Conservation (phyloP, 495 filamentous ascomycete species). For the Neurospora sp. region DNA sequence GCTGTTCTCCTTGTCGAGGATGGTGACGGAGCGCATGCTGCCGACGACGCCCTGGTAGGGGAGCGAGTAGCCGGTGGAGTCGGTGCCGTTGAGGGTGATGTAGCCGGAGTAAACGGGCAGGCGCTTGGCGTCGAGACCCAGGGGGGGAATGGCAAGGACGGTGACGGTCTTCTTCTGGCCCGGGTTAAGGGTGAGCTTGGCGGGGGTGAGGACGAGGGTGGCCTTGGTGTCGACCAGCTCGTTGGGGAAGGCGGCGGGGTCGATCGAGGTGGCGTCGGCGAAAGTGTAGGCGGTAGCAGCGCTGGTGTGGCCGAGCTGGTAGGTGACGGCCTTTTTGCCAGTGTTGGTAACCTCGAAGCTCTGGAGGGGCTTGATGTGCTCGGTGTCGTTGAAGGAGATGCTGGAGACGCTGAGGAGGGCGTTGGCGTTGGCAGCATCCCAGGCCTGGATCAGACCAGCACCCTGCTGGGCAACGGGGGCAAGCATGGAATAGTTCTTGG, state of each 20-base stretch:
- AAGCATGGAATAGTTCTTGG: conserved; percentile 25
- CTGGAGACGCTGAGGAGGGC: conserved; percentile 42
- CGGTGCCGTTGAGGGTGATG: conserved; percentile 39
- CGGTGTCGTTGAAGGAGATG: conserved; percentile 50
- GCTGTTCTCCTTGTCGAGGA: conserved; percentile 25
- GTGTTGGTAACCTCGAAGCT: conserved; percentile 45
- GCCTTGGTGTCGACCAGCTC: conserved; percentile 28
- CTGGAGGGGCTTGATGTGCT: conserved; percentile 34
- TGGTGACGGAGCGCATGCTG: conserved; percentile 27
- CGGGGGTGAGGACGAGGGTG: conserved; percentile 19
- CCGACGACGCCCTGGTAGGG: conserved; percentile 43
- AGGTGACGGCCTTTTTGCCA: conserved; percentile 34
- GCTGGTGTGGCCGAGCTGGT: conserved; percentile 32
- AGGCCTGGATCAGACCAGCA: conserved; percentile 45
- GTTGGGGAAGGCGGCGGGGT: conserved; percentile 29
- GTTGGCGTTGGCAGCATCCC: conserved; percentile 43
- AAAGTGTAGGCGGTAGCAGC: conserved; percentile 38
- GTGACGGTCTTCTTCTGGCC: conserved; percentile 29
- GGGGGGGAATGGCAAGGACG: conserved; percentile 33
- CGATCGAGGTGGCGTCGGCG: conserved; percentile 12
- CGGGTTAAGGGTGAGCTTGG: conserved; percentile 24
- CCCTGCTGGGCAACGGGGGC: conserved; percentile 50
- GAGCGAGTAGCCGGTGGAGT: conserved; percentile 36
- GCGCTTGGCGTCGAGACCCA: conserved; percentile 25
- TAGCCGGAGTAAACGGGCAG: conserved; percentile 45